A percentile compares a stretch with the other conserved stretches of the same genome.
phyloP scores from a whole-genome alignment of 257 asterid species.

The Cruciata laevipes region DNA sequence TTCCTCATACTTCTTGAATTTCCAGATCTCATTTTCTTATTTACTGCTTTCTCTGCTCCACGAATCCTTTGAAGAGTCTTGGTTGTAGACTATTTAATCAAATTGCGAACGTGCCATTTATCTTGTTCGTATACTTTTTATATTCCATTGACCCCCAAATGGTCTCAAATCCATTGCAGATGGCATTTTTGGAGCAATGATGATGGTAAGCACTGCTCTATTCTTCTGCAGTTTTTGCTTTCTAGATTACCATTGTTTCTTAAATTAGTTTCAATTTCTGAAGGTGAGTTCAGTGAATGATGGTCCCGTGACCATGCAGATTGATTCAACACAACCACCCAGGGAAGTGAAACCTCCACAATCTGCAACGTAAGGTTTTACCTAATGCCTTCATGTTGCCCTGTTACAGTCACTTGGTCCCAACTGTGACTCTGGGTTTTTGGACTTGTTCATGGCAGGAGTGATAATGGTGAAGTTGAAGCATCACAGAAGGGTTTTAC shows the following conservation, averaged over 20 bases:
- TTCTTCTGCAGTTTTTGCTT: constrained; percentile 8
- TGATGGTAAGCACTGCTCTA: constrained; percentile 53
- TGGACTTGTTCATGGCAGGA: constrained; percentile 6
- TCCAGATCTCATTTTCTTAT: not conserved
- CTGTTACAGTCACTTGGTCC: not conserved
- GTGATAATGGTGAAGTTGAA: constrained; percentile 8
- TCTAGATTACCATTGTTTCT: constrained; percentile 1
- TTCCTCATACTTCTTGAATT: not conserved
- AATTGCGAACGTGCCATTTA: not conserved
- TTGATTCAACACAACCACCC: constrained; percentile 68
- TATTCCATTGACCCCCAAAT: not conserved
- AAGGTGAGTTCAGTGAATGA: constrained; percentile 87
- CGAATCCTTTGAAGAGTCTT: not conserved
- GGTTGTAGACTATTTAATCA: not conserved
- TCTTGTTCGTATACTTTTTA: not conserved
- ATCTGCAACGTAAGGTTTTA: not conserved
- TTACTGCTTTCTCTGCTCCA: not conserved
- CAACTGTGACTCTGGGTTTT: not conserved
- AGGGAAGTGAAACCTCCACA: constrained; percentile 26
- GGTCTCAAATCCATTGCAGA: constrained; percentile 32
- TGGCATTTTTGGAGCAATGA: constrained; percentile 91
- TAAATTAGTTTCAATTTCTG: constrained; percentile 13
- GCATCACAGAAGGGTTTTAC: constrained; percentile 1
- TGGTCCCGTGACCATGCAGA: constrained; percentile 93
- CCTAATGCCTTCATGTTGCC: not conserved